Evolutionary conservation across 257 asterid species (phyloP).

Genomic region (Solanum piurae): DNA sequence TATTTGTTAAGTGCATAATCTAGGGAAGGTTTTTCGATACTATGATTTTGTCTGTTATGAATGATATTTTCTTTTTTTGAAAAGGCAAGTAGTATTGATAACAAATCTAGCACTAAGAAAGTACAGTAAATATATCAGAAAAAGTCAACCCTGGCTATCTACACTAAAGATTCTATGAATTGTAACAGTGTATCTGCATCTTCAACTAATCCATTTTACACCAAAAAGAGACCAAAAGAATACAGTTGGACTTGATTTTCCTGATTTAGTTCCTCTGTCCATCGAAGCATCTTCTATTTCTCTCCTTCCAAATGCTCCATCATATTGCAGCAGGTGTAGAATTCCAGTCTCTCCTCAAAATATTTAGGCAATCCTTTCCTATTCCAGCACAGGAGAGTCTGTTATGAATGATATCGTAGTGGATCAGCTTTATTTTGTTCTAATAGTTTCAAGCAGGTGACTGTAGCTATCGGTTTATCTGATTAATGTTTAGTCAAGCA

Average conservation of each 20-base stretch:
- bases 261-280: not conserved
- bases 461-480: not conserved
- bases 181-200: not conserved
- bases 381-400: not conserved
- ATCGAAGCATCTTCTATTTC: not conserved
- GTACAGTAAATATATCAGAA: not conserved
- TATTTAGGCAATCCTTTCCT: not conserved
- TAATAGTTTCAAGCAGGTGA: not conserved
- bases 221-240: not conserved
- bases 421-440: not conserved
- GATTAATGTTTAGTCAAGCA: not conserved
- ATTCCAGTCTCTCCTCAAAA: not conserved
- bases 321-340: not conserved
- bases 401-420: not conserved
- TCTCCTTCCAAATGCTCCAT: not conserved
- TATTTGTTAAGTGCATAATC: not conserved
- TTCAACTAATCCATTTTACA: not conserved
- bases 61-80: not conserved
- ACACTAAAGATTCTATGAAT: not conserved
- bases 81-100: not conserved
- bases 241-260: not conserved
- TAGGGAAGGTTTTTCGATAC: not conserved
- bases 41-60: not conserved
- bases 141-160: not conserved
- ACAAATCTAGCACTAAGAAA: not conserved